Percentiles rank a stretch among this genome's conserved stretches.
These are phyloP conservation scores for Wickerhamomyces chambardii DNA, from an alignment of 805 yeast species.

Conservation along the genomic window DNA sequence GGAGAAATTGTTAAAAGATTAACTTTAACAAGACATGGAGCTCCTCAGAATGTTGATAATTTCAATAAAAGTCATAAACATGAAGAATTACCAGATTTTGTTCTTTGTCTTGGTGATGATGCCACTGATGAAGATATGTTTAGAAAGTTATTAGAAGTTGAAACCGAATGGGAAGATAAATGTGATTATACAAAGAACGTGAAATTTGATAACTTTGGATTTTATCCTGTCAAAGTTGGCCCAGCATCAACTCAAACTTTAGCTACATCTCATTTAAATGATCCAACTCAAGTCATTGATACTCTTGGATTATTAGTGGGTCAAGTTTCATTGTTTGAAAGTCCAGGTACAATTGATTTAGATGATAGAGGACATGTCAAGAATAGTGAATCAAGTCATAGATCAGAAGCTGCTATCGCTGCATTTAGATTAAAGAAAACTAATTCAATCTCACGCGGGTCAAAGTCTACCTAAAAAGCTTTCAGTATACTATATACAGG, in stretches of 20 bases:
- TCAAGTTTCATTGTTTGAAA: conserved; percentile 69
- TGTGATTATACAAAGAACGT: conserved; percentile 30
- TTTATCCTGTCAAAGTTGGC: conserved; percentile 86
- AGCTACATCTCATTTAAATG: conserved; percentile 79
- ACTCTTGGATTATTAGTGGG: conserved; percentile 76
- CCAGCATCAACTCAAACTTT: conserved; percentile 82
- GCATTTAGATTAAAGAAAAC: conserved; percentile 13
- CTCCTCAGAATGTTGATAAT: conserved; percentile 31
- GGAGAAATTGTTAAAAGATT: conserved; percentile 90
- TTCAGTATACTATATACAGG: too few species aligned
- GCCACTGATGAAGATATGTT: conserved; percentile 98
- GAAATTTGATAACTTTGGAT: conserved; percentile 44
- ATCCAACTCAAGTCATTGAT: conserved; percentile 78
- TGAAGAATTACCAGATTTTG: conserved; percentile 67
- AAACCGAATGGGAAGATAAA: conserved; percentile 37
- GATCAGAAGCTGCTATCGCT: conserved; percentile 20
- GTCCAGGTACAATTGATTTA: conserved; percentile 65
- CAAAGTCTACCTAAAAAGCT: background rate
- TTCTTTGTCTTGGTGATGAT: conserved; percentile 91
- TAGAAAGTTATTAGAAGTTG: conserved; percentile 58
- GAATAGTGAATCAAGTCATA: conserved; percentile 28
- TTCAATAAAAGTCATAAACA: conserved; percentile 23
- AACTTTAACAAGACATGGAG: conserved; percentile 56
- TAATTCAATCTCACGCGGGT: conserved; percentile 2
- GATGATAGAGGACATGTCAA: conserved; percentile 71